These are phyloP conservation scores for Trametes villosa DNA, from an alignment of 768 basidiomycete species.

Conservation along the genomic window DNA sequence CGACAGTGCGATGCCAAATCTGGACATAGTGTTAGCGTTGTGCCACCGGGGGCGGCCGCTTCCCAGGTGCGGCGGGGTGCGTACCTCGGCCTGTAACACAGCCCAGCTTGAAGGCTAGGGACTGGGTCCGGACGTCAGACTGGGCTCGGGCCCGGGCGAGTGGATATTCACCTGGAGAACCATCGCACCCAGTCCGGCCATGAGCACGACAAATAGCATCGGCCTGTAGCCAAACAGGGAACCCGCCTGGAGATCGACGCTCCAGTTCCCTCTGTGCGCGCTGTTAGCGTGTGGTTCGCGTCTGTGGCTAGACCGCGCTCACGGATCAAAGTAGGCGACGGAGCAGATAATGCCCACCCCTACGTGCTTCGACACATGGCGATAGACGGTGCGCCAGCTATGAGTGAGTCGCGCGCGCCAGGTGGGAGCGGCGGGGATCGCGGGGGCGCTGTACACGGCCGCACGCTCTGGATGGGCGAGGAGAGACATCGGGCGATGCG, in stretches of 20 bases:
- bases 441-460: slow-evolving; percentile 7
- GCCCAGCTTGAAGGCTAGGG: slow-evolving; percentile 79
- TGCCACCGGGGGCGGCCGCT: too few species aligned
- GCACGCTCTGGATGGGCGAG: slow-evolving; percentile 27
- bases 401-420: slow-evolving; percentile 6
- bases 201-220: slow-evolving; percentile 80
- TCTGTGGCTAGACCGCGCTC: slow-evolving; percentile 8
- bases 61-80: too few species aligned
- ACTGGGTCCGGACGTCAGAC: slow-evolving; percentile 42
- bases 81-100: slow-evolving; percentile 79
- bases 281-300: background rate
- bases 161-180: slow-evolving; percentile 67
- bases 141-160: background rate
- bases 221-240: slow-evolving; percentile 80
- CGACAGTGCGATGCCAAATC: slow-evolving; percentile 54
- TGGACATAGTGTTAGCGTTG: slow-evolving; percentile 14
- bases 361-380: slow-evolving; percentile 38
- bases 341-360: slow-evolving; percentile 87
- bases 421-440: slow-evolving; percentile 4
- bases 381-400: slow-evolving; percentile 2
- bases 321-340: slow-evolving; percentile 91
- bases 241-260: slow-evolving; percentile 87
- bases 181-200: slow-evolving; percentile 82
- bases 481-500: slow-evolving; percentile 20
- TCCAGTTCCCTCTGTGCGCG: slow-evolving; percentile 75